Conservation (phyloP, 371 early-diverging fungal species). For the Fennellomyces sp. region DNA sequence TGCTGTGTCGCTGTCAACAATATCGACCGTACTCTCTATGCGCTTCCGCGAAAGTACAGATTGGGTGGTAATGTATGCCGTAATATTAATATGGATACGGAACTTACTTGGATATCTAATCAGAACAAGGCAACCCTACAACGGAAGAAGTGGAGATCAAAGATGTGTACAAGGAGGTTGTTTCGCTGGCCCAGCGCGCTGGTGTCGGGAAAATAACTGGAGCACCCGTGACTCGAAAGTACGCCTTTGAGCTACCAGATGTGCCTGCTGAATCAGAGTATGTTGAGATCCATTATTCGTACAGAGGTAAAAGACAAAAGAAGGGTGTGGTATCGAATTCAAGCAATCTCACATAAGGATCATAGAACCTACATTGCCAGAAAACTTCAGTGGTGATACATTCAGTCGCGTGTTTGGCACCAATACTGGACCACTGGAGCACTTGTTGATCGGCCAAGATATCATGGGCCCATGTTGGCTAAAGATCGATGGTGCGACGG, state of each 20-base stretch:
- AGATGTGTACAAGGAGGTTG: constrained; percentile 82
- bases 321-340: not conserved
- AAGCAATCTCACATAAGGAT: not conserved
- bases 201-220: constrained; percentile 61
- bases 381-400: constrained; percentile 72
- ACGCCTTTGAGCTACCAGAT: constrained; percentile 90
- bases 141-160: constrained; percentile 60
- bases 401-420: constrained; percentile 92
- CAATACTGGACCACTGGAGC: constrained; percentile 89
- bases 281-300: constrained; percentile 86
- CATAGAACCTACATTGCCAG: constrained; percentile 72
- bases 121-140: constrained; percentile 56
- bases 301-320: constrained; percentile 44
- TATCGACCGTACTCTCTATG: constrained; percentile 84
- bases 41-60: constrained; percentile 76
- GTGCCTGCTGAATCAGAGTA: constrained; percentile 86
- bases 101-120: not conserved
- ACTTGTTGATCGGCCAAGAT: constrained; percentile 89
- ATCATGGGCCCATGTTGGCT: constrained; percentile 99
- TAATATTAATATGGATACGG: too few species aligned
- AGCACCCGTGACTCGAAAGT: constrained; percentile 79
- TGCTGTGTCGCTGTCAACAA: constrained; percentile 85
- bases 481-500: constrained; percentile 53
- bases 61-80: constrained; percentile 67
- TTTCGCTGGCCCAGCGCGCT: constrained; percentile 53